Evolutionary conservation across 495 filamentous ascomycete genomes (phyloP).

Genomic region (Cryomyces antarcticus): DNA sequence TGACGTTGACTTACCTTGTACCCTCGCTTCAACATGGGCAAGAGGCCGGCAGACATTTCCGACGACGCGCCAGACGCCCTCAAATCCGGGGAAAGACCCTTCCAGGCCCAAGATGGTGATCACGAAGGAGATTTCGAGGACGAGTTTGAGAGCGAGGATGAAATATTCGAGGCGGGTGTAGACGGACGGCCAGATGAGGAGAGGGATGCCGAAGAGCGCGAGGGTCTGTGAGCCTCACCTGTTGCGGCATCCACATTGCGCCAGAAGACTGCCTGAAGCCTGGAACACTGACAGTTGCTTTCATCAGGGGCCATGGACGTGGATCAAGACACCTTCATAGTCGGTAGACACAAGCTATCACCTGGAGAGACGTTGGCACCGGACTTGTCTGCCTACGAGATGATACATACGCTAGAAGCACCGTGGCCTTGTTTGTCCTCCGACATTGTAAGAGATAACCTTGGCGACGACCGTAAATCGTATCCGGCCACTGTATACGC

Average conservation of each 20-base stretch:
- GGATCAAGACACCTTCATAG: conserved; percentile 81
- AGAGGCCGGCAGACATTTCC: conserved; percentile 22
- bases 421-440: conserved; percentile 95
- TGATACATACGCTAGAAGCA: conserved; percentile 81
- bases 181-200: conserved; percentile 87
- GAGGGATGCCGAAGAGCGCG: conserved; percentile 64
- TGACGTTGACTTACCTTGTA: too few species aligned
- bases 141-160: conserved; percentile 91
- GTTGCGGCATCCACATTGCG: background rate
- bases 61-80: conserved; percentile 19
- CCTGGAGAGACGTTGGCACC: conserved; percentile 79
- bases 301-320: conserved; percentile 63
- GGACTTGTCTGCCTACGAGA: conserved; percentile 79
- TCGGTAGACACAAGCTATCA: conserved; percentile 66
- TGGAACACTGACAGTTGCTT: conserved; percentile 7
- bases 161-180: conserved; percentile 83
- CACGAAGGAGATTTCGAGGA: conserved; percentile 86
- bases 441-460: conserved; percentile 70
- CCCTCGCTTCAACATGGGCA: conserved; percentile 20
- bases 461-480: conserved; percentile 73
- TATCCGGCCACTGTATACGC: conserved; percentile 90
- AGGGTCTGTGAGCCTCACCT: conserved; percentile 27
- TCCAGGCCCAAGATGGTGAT: conserved; percentile 12
- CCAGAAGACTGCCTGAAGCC: background rate
- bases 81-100: conserved; percentile 22